phyloP scores from a whole-genome alignment of 2,329 filamentous ascomycete species.

The Volutella citrinella region DNA sequence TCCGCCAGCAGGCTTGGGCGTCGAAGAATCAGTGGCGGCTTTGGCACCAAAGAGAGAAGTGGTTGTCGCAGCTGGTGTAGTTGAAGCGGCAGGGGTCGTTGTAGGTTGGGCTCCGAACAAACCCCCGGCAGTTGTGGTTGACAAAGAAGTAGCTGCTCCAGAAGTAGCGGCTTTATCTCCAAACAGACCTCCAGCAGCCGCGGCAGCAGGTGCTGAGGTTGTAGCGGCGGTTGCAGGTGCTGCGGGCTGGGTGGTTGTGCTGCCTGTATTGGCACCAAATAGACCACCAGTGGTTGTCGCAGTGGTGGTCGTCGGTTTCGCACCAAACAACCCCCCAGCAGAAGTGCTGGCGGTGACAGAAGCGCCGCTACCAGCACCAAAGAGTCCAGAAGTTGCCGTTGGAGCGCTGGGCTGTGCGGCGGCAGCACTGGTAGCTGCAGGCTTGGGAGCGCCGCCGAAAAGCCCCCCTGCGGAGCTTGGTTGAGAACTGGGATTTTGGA shows the following conservation, averaged over 20 bases:
- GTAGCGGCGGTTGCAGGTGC: slow-evolving; percentile 14
- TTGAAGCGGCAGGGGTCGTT: slow-evolving; percentile 18
- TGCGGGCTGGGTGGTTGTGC: no score
- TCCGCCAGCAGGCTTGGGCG: slow-evolving; percentile 32
- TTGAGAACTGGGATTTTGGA: slow-evolving; percentile 20
- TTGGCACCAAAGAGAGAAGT: slow-evolving; percentile 24
- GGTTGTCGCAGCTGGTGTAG: slow-evolving; percentile 22
- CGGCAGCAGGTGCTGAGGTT: slow-evolving; percentile 18
- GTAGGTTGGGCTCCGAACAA: slow-evolving; percentile 25
- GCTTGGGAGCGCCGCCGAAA: slow-evolving; percentile 30
- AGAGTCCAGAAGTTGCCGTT: slow-evolving; percentile 27
- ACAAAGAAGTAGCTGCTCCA: no score
- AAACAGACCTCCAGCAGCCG: slow-evolving; percentile 24
- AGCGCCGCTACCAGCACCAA: slow-evolving; percentile 27
- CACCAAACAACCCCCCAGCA: slow-evolving; percentile 11
- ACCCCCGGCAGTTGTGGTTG: slow-evolving; percentile 13
- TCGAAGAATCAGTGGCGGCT: slow-evolving; percentile 21
- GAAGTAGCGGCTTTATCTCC: slow-evolving; percentile 19
- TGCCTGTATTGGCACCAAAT: slow-evolving; percentile 29
- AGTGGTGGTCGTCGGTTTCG: slow-evolving; percentile 23
- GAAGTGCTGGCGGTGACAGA: slow-evolving; percentile 20
- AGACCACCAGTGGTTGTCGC: slow-evolving; percentile 26
- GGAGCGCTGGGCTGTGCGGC: slow-evolving; percentile 16
- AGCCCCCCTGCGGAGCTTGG: slow-evolving; percentile 18
- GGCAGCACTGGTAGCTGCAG: slow-evolving; percentile 20